phyloP scores from a whole-genome alignment of 768 basidiomycete genomes.

The Rhodosporidiobolus sp. region DNA sequence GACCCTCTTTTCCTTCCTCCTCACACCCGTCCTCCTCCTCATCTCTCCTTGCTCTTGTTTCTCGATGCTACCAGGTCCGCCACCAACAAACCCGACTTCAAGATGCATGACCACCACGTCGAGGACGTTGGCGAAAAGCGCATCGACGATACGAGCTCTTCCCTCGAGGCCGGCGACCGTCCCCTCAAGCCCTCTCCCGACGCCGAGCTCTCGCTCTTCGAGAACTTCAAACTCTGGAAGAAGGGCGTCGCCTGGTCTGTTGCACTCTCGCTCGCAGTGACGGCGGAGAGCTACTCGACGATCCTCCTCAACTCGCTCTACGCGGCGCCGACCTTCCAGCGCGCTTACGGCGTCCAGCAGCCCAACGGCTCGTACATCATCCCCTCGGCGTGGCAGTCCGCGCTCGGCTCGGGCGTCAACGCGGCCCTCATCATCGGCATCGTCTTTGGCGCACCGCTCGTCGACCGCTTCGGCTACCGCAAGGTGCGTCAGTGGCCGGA shows the following conservation, averaged over 20 bases:
- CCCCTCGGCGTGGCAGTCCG: not conserved
- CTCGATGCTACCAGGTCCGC: not conserved
- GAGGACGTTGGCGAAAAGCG: no score
- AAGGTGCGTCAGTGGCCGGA: no score
- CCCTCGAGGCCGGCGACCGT: not conserved
- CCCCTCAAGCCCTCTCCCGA: not conserved
- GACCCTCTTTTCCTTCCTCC: no score
- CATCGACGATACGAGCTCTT: not conserved
- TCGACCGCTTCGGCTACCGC: not conserved
- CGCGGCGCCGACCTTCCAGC: constrained; percentile 1
- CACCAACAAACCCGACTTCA: not conserved
- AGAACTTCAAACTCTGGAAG: not conserved
- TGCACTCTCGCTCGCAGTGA: not conserved
- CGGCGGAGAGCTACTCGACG: constrained; percentile 4
- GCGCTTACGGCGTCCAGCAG: not conserved
- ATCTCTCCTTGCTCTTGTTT: no score
- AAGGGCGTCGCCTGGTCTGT: not conserved
- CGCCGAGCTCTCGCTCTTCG: not conserved
- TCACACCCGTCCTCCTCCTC: no score
- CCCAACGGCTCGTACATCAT: not conserved
- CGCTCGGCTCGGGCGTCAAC: not conserved
- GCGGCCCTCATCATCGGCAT: constrained; percentile 5
- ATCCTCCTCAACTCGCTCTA: constrained; percentile 6
- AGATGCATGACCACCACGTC: not conserved
- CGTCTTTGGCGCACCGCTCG: not conserved